These are phyloP conservation scores for Atkinsonella hypoxylon DNA, from an alignment of 2,329 filamentous ascomycete species.

Conservation along the genomic window DNA sequence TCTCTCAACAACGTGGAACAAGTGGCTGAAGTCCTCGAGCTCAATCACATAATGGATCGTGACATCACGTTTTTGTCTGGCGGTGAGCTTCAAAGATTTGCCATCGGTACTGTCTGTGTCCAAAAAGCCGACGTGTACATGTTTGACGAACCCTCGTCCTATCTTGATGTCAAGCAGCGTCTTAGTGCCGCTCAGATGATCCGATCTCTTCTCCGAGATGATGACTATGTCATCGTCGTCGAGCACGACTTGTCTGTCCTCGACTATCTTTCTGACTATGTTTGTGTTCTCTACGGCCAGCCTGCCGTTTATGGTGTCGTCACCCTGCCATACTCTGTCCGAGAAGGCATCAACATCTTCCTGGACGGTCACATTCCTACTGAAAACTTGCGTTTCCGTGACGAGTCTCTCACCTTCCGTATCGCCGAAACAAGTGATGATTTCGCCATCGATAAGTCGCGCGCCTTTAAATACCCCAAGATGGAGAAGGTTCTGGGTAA, in stretches of 20 bases:
- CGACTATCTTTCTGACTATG: slow-evolving; percentile 97
- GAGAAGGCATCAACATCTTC: slow-evolving; percentile 99
- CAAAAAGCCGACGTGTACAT: slow-evolving; percentile 98
- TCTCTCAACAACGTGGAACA: slow-evolving; percentile 71
- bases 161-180: slow-evolving; percentile 98
- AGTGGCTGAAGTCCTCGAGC: slow-evolving; percentile 73
- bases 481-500: slow-evolving; percentile 90
- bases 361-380: slow-evolving; percentile 95
- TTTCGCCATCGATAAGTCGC: slow-evolving; percentile 70
- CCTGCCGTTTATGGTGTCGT: slow-evolving; percentile 97
- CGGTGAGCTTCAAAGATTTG: slow-evolving; percentile 96
- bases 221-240: slow-evolving; percentile 96
- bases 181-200: slow-evolving; percentile 85
- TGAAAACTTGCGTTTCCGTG: slow-evolving; percentile 95
- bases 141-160: slow-evolving; percentile 99
- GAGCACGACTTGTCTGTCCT: slow-evolving; percentile 98
- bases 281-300: slow-evolving; percentile 92
- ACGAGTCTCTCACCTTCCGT: slow-evolving; percentile 92
- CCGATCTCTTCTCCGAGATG: slow-evolving; percentile 72
- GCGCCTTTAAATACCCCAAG: slow-evolving; percentile 73
- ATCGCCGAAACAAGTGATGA: slow-evolving; percentile 85
- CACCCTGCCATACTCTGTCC: slow-evolving; percentile 86
- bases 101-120: slow-evolving; percentile 89
- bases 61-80: slow-evolving; percentile 85
- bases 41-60: slow-evolving; percentile 82